Evolutionary conservation across 2,329 filamentous ascomycete genomes (phyloP), one percentile per base, ranked within the genome.

Genomic region (Diaporthe aspalathi): DNA sequence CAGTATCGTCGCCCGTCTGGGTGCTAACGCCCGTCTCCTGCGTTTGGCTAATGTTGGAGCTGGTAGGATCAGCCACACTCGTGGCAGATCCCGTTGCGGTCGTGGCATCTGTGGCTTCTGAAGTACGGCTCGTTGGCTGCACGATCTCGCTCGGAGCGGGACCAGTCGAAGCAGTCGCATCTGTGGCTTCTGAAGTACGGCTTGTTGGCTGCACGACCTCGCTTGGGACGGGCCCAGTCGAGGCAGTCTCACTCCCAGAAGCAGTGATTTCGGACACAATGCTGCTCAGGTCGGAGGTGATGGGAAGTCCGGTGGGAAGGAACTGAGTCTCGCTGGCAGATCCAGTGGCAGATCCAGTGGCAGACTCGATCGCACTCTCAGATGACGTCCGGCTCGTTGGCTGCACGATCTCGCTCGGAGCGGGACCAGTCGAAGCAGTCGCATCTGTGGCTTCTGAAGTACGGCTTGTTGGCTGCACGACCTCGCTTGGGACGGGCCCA

Each of bases 1-100:
- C 45, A 22, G 20, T 45, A 35, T 45, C 24, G 24, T 47, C 62
- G 52, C 63, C 47, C 12, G 70, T 60, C 54, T 63, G 70, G 22
- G 68, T 66, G 50, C 43, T 65, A 20, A 11, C 4, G 16, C 47
- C 24, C 5, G 54, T 38, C 20, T 8, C 35, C 49, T 49, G 57
- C 14, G 68, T 29, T 5, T 24, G 38, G 35, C 49, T 47, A 11
- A 29, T 24, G 20, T 29, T 27, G 5, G 68, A n/a, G 50, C 35
- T 57, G 20, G 40, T 27, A 22, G 67, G 24, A 22, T 35, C 54
- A 32, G 17, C n/a, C 67, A n/a, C 5, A 24, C 45, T 60, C 27
- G 52, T 27, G 24, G 60, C 17, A 2, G 17, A 2, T 9, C 32
- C 53, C 16, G 56, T 60, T 20, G 20, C 29, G 27, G 35, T 65